Conservation (phyloP, 805 yeast species). For the Schizosaccharomyces japonicus region DNA sequence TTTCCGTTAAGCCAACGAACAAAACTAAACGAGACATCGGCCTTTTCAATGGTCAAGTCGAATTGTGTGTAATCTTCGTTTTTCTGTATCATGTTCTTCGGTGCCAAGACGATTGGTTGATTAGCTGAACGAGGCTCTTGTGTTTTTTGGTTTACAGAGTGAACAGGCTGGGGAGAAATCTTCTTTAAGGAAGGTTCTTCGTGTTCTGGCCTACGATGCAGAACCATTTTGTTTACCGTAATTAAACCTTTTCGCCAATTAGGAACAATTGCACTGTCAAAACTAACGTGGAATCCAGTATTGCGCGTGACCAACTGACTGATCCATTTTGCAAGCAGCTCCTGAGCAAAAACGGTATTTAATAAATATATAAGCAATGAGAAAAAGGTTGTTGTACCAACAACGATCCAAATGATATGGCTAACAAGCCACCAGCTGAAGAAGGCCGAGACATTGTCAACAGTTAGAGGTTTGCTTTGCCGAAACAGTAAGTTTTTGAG, state of each 20-base stretch:
- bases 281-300: conserved; percentile 58
- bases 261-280: conserved; percentile 85
- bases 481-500: background rate
- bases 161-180: background rate
- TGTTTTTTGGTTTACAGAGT: background rate
- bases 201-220: conserved; percentile 61
- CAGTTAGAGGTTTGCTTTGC: conserved; percentile 10
- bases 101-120: background rate
- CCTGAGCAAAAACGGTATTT: conserved; percentile 75
- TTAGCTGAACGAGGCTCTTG: background rate
- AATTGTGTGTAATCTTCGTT: conserved; percentile 94
- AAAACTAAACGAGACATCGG: conserved; percentile 57
- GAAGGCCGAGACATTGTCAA: conserved; percentile 79
- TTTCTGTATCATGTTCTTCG: too few species aligned
- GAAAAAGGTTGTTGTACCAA: conserved; percentile 83
- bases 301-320: conserved; percentile 71
- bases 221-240: conserved; percentile 60
- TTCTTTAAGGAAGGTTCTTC: background rate
- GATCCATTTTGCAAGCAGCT: conserved; percentile 52
- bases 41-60: conserved; percentile 70
- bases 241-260: conserved; percentile 79
- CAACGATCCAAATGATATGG: conserved; percentile 48
- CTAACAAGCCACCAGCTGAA: conserved; percentile 83
- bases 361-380: conserved; percentile 53
- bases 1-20: conserved; percentile 72